Percentiles rank a stretch among this genome's conserved stretches.
phyloP scores from a whole-genome alignment of 192 early-diverging fungal species.

The Rhizophagus prolifer region DNA sequence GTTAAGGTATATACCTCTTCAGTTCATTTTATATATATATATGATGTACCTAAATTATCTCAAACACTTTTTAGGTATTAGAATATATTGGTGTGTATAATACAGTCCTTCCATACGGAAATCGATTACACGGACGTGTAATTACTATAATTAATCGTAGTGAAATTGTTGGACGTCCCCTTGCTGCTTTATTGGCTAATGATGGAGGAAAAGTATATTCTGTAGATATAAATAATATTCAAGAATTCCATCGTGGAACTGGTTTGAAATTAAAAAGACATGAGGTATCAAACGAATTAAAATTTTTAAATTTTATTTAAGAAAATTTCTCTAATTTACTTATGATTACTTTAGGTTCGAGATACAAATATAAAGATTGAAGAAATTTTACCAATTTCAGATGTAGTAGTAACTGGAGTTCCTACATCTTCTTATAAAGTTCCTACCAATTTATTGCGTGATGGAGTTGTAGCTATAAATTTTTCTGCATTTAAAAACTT shows the following conservation, averaged over 20 bases:
- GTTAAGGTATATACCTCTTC: slow-evolving; percentile 68
- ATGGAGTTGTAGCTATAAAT: slow-evolving; percentile 97
- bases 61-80: slow-evolving; percentile 55
- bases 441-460: slow-evolving; percentile 81
- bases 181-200: slow-evolving; percentile 96
- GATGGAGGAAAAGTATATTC: slow-evolving; percentile 98
- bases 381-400: slow-evolving; percentile 81
- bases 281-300: slow-evolving; percentile 36
- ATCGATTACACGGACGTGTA: slow-evolving; percentile 90
- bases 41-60: no score
- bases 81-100: slow-evolving; percentile 97
- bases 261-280: slow-evolving; percentile 67
- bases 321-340: background rate
- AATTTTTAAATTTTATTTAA: background rate
- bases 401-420: slow-evolving; percentile 98
- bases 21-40: no score
- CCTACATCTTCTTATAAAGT: slow-evolving; percentile 87
- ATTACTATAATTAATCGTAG: slow-evolving; percentile 95
- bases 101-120: slow-evolving; percentile 82
- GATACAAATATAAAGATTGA: slow-evolving; percentile 72
- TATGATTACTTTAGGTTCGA: slow-evolving; percentile 49
- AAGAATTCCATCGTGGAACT: slow-evolving; percentile 74
- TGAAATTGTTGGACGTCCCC: slow-evolving; percentile 96
- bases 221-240: slow-evolving; percentile 87
- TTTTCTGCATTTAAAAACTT: slow-evolving; percentile 97